Conservation (phyloP, 78 protist genomes). For the Speleostelium caveatum region DNA sequence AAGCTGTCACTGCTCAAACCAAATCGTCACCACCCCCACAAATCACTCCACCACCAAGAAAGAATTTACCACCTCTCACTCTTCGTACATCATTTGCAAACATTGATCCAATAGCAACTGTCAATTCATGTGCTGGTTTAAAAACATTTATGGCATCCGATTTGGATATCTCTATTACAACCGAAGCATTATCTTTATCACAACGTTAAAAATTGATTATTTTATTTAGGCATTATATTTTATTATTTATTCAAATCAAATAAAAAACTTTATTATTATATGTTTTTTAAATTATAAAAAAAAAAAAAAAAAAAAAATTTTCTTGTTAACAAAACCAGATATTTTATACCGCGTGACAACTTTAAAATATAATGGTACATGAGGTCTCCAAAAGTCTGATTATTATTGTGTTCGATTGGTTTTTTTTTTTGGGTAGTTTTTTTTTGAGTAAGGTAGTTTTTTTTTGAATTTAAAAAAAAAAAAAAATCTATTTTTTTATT, state of each 20-base stretch:
- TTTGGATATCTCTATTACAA: slow-evolving; percentile 29
- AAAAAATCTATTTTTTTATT: too few relatives aligned
- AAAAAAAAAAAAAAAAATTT: neutral
- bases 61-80: neutral
- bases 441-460: too few relatives aligned
- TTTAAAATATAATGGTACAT: too few relatives aligned
- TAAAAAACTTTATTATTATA: too few relatives aligned
- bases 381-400: too few relatives aligned
- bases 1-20: neutral
- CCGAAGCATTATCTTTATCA: slow-evolving; percentile 3
- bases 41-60: too few relatives aligned
- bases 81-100: slow-evolving; percentile 11
- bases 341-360: too few relatives aligned
- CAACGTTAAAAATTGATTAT: neutral
- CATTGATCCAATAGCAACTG: slow-evolving; percentile 49
- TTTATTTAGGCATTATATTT: too few relatives aligned
- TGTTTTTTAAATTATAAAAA: neutral
- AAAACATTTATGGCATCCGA: slow-evolving; percentile 37
- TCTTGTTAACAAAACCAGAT: too few relatives aligned
- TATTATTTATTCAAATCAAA: neutral
- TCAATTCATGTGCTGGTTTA: slow-evolving; percentile 70
- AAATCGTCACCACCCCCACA: neutral
- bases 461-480: too few relatives aligned
- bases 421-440: too few relatives aligned
- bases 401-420: too few relatives aligned